Evolutionary conservation across 2,329 filamentous ascomycete genomes (phyloP).

Genomic region (Shiraia sp.): DNA sequence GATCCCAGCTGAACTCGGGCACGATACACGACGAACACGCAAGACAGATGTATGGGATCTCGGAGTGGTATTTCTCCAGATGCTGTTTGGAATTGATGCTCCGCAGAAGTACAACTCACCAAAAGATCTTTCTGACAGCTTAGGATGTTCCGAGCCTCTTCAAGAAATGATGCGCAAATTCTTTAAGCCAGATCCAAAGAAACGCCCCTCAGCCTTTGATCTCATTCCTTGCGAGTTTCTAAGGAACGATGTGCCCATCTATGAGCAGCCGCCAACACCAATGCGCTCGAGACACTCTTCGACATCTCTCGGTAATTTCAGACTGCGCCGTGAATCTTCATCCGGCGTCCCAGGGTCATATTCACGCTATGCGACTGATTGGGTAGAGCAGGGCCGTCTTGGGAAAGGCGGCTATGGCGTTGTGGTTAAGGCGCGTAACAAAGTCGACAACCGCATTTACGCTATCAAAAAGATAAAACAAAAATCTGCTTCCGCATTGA

Average conservation of each 20-base stretch:
- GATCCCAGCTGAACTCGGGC: conserved; percentile 75
- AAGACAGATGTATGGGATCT: conserved; percentile 97
- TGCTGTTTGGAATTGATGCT: conserved; percentile 85
- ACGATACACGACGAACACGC: conserved; percentile 60
- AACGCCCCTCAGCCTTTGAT: conserved; percentile 80
- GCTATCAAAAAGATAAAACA: conserved; percentile 96
- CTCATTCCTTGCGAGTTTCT: conserved; percentile 63
- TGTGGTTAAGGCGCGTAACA: conserved; percentile 93
- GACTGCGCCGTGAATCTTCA: conserved; percentile 43
- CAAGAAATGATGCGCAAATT: conserved; percentile 81
- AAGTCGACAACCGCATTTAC: conserved; percentile 89
- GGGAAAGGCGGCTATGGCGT: conserved; percentile 96
- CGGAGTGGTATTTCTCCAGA: conserved; percentile 87
- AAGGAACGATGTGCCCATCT: conserved; percentile 53
- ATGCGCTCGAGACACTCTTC: conserved; percentile 43
- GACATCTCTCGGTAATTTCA: conserved; percentile 37
- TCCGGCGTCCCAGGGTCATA: conserved; percentile 45
- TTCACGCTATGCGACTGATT: conserved; percentile 86
- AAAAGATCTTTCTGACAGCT: conserved; percentile 69
- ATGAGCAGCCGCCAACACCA: conserved; percentile 39
- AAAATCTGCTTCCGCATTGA: conserved; percentile 72
- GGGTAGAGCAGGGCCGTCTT: conserved; percentile 83
- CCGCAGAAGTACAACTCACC: conserved; percentile 79
- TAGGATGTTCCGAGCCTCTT: conserved; percentile 73
- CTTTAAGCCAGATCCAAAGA: conserved; percentile 83